A percentile compares a stretch with the other conserved stretches of the same genome.
These are phyloP conservation scores for Boletus nobilissimus DNA, from an alignment of 1,284 basidiomycete genomes.

Conservation along the genomic window DNA sequence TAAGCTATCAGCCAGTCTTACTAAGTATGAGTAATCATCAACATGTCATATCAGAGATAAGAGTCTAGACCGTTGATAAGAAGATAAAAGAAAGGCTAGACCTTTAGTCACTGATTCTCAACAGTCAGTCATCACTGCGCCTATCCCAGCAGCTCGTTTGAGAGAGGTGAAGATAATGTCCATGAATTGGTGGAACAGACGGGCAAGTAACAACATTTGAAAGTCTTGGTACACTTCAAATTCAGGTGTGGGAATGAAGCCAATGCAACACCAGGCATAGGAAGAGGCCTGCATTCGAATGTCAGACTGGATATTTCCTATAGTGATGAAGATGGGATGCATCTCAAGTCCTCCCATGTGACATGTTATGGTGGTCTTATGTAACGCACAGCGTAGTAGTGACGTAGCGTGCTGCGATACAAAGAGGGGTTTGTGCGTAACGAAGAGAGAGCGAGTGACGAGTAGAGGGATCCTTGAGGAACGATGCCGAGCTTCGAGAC, in stretches of 20 bases:
- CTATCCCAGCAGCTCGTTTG: background rate
- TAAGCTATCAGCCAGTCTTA: too few relatives aligned
- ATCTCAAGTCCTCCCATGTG: constrained; percentile 16
- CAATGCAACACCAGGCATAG: constrained; percentile 20
- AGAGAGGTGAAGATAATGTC: background rate
- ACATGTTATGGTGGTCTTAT: background rate
- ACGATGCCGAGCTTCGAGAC: too few relatives aligned
- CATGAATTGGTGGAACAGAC: background rate
- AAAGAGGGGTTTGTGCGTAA: too few relatives aligned
- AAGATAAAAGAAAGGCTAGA: too few relatives aligned
- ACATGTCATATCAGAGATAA: too few relatives aligned
- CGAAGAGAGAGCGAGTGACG: too few relatives aligned
- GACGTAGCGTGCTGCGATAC: too few relatives aligned
- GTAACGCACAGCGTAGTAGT: too few relatives aligned
- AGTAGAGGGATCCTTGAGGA: too few relatives aligned
- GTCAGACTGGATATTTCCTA: constrained; percentile 20
- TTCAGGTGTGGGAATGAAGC: constrained; percentile 4
- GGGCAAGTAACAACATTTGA: background rate
- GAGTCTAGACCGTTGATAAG: too few relatives aligned
- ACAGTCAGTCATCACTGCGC: background rate
- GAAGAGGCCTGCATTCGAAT: constrained; percentile 20
- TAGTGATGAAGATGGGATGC: constrained; percentile 22
- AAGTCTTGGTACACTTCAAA: constrained; percentile 5
- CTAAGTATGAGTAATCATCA: too few relatives aligned
- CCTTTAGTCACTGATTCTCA: too few relatives aligned